Evolutionary conservation across 495 filamentous ascomycete genomes (phyloP), one percentile per base, ranked within the genome.

Genomic region (Rostrohypoxylon terebratum): DNA sequence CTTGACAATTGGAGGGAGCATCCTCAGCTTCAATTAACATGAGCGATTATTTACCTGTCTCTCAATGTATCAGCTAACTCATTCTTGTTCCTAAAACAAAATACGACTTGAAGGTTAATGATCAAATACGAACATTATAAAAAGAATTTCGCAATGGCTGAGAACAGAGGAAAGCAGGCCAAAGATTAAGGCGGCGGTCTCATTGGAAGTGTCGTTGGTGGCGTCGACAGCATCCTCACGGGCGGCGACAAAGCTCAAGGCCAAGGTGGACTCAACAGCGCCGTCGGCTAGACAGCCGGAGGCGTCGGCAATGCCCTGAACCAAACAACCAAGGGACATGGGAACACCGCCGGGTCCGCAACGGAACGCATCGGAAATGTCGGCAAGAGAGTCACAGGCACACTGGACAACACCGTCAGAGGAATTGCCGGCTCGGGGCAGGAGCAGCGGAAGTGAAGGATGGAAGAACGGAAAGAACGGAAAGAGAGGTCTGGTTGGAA

Each of bases 221-320:
- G 74, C 50, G 75, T 81, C 69, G 78, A 82, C 63, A 81, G 77
- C 47, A 78, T 80, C 45, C 71, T 82, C 47, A 80, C 80, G 11
- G 81, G 81, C 58, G 81, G 77, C 60, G 81, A 82, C 31, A 75
- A 83, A 65, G 75, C 76, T 9, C 42, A 83, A 28, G 80, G 80
- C 13, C 76, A 82, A 61, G 81, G 81, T n/a, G 70, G 75, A 25
- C 63, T 82, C 2, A 64, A 76, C 23, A 80, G 77, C 40, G 65
- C 73, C 16, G 69, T 79, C n/a, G 75, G 77, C 23, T 74, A 79
- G 63, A 80, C 81, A 4, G 81, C 80, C n/a, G 64, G 81, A 51
- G 75, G 77, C 1, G 74, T 73, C 20, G 78, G 79, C 7, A 71
- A 69, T 6, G 63, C 70, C 0, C 63, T 78, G 2, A 73, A 77